phyloP scores from a whole-genome alignment of 345 rosid species.

The Euphorbia pulcherrima region DNA sequence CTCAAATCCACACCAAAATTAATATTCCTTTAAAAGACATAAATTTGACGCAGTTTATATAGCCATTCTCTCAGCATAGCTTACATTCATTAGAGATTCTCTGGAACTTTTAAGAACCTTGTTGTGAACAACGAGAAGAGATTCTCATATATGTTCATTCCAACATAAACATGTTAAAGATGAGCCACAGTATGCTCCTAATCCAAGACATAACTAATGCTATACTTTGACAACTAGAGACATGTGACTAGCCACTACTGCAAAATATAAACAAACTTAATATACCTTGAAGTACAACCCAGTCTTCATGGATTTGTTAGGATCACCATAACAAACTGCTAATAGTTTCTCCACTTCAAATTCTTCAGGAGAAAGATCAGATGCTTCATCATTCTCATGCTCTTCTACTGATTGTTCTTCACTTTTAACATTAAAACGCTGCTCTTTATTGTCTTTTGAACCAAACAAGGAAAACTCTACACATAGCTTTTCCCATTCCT shows the following conservation, averaged over 20 bases:
- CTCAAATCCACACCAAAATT: too few species aligned
- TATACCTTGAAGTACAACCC: slow-evolving; percentile 24
- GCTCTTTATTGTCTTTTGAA: background rate
- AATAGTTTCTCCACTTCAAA: slow-evolving; percentile 23
- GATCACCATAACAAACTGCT: slow-evolving; percentile 23
- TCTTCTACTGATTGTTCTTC: background rate
- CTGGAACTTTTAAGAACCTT: too few species aligned
- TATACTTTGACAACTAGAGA: background rate
- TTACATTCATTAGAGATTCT: too few species aligned
- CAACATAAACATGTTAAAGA: too few species aligned
- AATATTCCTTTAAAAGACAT: too few species aligned
- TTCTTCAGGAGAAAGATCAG: slow-evolving; percentile 10
- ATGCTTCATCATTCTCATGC: background rate
- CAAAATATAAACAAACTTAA: background rate
- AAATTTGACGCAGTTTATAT: too few species aligned
- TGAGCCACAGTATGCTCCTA: background rate
- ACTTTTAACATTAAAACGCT: slow-evolving; percentile 5
- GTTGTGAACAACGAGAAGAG: too few species aligned
- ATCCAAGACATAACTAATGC: background rate
- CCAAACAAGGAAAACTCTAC: slow-evolving; percentile 3
- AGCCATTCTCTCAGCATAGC: too few species aligned
- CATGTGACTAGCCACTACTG: background rate
- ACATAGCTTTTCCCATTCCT: slow-evolving; percentile 25
- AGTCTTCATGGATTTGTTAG: slow-evolving; percentile 11
- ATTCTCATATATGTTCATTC: too few species aligned